These are phyloP conservation scores for Croton setiger DNA, from an alignment of 441 rosid genomes.

Conservation along the genomic window DNA sequence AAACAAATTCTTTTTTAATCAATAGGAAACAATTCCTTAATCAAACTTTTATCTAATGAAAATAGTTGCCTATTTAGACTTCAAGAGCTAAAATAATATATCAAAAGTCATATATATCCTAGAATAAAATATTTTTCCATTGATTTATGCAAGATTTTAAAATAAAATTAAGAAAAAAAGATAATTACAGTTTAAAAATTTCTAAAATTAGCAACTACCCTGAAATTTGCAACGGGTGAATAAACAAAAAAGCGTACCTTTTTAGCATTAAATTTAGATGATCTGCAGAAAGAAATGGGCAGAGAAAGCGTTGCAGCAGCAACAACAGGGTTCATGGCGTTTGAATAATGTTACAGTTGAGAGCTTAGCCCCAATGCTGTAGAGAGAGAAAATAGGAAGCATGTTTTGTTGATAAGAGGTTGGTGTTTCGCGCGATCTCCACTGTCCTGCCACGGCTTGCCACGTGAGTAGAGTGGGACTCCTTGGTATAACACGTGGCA, in stretches of 20 bases:
- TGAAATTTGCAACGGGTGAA: conserved; percentile 5
- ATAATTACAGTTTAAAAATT: neutral
- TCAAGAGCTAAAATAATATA: neutral
- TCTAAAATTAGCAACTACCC: conserved; percentile 12
- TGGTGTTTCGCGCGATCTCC: conserved; percentile 63
- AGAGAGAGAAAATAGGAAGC: conserved; percentile 13
- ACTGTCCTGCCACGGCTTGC: conserved; percentile 49
- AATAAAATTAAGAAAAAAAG: conserved; percentile 1
- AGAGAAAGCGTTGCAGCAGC: conserved; percentile 63
- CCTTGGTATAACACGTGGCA: conserved; percentile 47
- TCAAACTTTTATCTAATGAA: neutral
- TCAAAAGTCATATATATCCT: neutral
- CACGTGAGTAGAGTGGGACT: conserved; percentile 50
- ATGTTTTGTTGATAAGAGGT: conserved; percentile 60
- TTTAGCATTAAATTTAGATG: conserved; percentile 44
- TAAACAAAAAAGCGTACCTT: conserved; percentile 39
- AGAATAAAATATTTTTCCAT: conserved; percentile 6
- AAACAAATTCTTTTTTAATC: neutral
- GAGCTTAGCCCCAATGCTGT: conserved; percentile 2
- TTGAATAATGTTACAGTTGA: neutral
- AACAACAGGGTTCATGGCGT: conserved; percentile 77
- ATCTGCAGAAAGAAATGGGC: conserved; percentile 57
- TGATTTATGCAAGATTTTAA: neutral
- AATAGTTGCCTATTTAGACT: neutral
- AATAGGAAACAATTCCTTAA: neutral